Evolutionary conservation across 192 early-diverging fungal genomes (phyloP).

Genomic region (Backusella sp.): DNA sequence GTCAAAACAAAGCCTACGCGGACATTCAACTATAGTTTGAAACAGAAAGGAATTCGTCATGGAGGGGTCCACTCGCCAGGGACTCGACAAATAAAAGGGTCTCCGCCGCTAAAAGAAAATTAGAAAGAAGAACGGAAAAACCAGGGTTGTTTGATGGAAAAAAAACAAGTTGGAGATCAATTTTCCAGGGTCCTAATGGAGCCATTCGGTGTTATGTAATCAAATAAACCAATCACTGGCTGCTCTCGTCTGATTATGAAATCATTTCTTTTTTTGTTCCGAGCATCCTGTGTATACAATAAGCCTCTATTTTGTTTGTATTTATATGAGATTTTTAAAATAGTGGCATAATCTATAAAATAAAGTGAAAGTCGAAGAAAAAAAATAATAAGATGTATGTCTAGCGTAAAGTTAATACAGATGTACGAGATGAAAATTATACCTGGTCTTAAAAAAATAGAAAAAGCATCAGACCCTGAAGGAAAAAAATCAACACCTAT

Average conservation of each 20-base stretch:
- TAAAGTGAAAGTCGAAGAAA: neutral
- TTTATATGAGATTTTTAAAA: neutral
- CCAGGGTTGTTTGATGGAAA: neutral
- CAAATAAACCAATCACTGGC: neutral
- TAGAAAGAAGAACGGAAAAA: neutral
- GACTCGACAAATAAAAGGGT: constrained; percentile 1
- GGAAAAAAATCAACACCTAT: neutral
- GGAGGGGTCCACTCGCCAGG: constrained; percentile 8
- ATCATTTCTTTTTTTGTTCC: neutral
- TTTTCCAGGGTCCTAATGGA: constrained; percentile 2
- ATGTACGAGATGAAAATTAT: neutral
- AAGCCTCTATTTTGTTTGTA: neutral
- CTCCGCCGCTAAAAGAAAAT: constrained; percentile 2
- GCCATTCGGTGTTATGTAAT: neutral
- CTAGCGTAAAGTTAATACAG: neutral
- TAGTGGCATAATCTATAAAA: neutral
- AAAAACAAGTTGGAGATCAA: neutral
- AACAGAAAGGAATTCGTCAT: neutral
- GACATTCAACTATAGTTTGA: constrained; percentile 2
- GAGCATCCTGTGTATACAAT: neutral
- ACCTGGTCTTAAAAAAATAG: constrained; percentile 10
- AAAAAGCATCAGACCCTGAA: constrained; percentile 1
- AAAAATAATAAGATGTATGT: neutral
- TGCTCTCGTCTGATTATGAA: constrained; percentile 5
- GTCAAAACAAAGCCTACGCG: neutral